Conservation (phyloP, 106 monocot species). For the Alisma plantagoaquatica region DNA sequence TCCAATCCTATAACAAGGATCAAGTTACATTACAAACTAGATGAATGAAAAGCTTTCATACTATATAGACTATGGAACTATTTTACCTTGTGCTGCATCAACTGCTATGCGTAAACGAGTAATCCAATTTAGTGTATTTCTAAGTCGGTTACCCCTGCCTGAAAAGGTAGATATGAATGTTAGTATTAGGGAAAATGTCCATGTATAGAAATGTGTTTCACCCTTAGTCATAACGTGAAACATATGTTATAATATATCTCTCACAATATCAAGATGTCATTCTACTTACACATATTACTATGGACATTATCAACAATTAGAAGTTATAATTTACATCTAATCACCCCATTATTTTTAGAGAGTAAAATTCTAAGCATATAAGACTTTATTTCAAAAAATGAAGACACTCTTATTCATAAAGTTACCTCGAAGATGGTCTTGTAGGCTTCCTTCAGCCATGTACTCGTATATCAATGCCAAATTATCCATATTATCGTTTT, state of each 20-base stretch:
- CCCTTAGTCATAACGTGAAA: not conserved
- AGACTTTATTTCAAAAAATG: too few relatives aligned
- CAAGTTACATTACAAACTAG: not conserved
- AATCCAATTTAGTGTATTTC: not conserved
- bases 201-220: not conserved
- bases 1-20: constrained; percentile 6
- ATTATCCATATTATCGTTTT: constrained; percentile 4
- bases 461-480: constrained; percentile 13
- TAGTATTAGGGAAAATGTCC: too few relatives aligned
- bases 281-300: too few relatives aligned
- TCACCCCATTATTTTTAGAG: not conserved
- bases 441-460: constrained; percentile 10
- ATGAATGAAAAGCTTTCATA: not conserved
- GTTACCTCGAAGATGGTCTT: constrained; percentile 13
- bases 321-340: not conserved
- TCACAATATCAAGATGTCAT: too few relatives aligned
- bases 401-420: too few relatives aligned
- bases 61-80: not conserved
- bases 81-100: constrained; percentile 17
- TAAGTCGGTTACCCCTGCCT: not conserved
- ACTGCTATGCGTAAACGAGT: constrained; percentile 8
- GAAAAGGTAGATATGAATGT: not conserved
- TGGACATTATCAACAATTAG: too few relatives aligned
- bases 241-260: not conserved
- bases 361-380: too few relatives aligned